Base-by-base conservation (phyloP, 768 basidiomycete genomes). In the Cystobasidium ongulense region DNA sequence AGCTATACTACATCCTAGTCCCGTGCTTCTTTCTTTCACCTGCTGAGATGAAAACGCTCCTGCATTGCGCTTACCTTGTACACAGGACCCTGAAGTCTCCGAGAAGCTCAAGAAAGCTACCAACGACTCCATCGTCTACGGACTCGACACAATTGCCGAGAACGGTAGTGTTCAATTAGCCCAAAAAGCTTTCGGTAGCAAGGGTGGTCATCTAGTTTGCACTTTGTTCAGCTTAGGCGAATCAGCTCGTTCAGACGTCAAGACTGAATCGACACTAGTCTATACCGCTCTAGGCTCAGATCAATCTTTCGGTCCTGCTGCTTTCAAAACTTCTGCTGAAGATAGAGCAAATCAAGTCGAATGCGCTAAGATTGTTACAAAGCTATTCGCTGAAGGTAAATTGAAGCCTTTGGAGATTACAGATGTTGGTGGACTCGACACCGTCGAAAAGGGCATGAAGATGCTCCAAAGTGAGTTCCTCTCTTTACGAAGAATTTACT, bases 21-120 rank as follows among this genome's bases (percentile, higher is more conserved):
- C 18, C 39, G 18, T 7, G 18, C 39, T 7, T 41, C n/a, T n/a
- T 8, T 33, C 23, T 57, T 8, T 57, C 54, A 57, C 7, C 54
- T 41, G 18, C n/a, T n/a, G 18, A 41, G n/a, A n/a, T 18, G 39
- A 41, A 41, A 7, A 8, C 33, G 29, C 23, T 29, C 21, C 17
- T 63, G 62, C 33, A n/a, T 29, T 27, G 11, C 25, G 27, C 29
- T 8, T 5, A 25, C 29, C 35, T 63, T 27, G 35, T 8, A 5
- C 39, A 23, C 41, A 59, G 35, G 72, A 73, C 35, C 27, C 31
- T 18, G 43, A 66, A 10, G 72, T 73, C 18, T 62, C 41, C 27
- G 54, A 63, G 29, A 73, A 73, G 52, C 38, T 73, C 23, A 46
- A 46, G 36, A 18, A 63, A 38, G 63, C 63, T 23, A 64, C 63